Conservation (phyloP, 208 protist species). For the Leishmania major region DNA sequence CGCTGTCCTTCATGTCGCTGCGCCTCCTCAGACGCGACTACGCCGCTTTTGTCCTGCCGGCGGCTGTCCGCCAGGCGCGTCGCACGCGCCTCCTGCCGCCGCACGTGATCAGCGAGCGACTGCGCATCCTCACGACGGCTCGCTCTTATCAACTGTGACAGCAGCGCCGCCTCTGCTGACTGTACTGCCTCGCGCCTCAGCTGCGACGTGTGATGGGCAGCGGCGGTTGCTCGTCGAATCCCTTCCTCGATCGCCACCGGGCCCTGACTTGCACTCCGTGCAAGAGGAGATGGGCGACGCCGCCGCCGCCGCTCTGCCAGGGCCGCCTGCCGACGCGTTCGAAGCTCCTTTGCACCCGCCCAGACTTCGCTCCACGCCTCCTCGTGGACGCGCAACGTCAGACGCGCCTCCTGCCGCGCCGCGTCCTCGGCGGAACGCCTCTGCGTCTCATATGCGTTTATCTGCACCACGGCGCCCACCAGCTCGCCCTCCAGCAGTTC, state of each 20-base stretch:
- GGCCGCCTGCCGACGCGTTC: background rate
- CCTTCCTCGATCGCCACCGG: background rate
- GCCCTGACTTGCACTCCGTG: background rate
- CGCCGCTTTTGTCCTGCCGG: background rate
- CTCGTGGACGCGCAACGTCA: background rate
- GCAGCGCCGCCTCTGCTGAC: constrained; percentile 13
- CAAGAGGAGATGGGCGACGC: background rate
- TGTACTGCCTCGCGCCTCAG: constrained; percentile 10
- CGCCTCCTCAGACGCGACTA: background rate
- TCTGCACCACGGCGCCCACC: constrained; percentile 6
- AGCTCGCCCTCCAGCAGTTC: constrained; percentile 32
- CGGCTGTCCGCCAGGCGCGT: background rate
- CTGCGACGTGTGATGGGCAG: constrained; percentile 6
- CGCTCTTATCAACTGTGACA: constrained; percentile 6
- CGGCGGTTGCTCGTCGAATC: background rate
- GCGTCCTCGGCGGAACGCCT: constrained; percentile 20
- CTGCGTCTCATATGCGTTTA: constrained; percentile 25
- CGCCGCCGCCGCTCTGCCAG: background rate
- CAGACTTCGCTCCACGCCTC: constrained; percentile 23
- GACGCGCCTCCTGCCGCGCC: constrained; percentile 16
- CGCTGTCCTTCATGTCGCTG: background rate
- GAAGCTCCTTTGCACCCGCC: background rate
- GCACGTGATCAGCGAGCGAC: constrained; percentile 10
- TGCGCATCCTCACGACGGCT: constrained; percentile 1
- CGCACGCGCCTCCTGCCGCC: constrained; percentile 15